A percentile compares a stretch with the other conserved stretches of the same genome.
These are phyloP conservation scores for Aspergillus panamensis DNA, from an alignment of 495 filamentous ascomycete species.

Conservation along the genomic window DNA sequence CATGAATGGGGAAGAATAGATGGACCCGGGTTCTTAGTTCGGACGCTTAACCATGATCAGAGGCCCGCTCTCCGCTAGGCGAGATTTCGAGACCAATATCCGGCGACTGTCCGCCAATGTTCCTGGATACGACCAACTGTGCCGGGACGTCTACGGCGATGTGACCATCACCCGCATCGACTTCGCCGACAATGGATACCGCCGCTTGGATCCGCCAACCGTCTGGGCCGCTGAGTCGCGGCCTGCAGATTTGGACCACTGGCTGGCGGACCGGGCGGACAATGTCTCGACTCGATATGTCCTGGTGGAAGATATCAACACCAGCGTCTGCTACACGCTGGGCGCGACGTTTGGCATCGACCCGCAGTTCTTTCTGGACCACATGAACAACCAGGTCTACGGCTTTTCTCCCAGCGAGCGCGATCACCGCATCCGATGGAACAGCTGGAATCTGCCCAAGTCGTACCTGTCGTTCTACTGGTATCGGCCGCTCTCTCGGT, in stretches of 20 bases:
- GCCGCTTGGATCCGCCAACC: background rate
- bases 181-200: background rate
- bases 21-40: too few species aligned
- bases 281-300: background rate
- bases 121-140: background rate
- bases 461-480: conserved; percentile 6
- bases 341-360: background rate
- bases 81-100: background rate
- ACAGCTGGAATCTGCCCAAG: background rate
- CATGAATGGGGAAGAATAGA: too few species aligned
- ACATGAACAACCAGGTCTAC: background rate
- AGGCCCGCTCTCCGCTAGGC: too few species aligned
- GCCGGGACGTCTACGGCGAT: background rate
- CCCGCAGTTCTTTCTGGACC: conserved; percentile 7
- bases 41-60: too few species aligned
- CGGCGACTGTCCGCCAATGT: background rate
- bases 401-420: background rate
- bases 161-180: background rate
- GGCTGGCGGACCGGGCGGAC: background rate
- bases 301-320: background rate
- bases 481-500: background rate
- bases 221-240: background rate
- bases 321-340: background rate
- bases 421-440: background rate
- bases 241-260: background rate